phyloP scores from a whole-genome alignment of 805 yeast genomes.

The Saccharomycopsis fermentans region DNA sequence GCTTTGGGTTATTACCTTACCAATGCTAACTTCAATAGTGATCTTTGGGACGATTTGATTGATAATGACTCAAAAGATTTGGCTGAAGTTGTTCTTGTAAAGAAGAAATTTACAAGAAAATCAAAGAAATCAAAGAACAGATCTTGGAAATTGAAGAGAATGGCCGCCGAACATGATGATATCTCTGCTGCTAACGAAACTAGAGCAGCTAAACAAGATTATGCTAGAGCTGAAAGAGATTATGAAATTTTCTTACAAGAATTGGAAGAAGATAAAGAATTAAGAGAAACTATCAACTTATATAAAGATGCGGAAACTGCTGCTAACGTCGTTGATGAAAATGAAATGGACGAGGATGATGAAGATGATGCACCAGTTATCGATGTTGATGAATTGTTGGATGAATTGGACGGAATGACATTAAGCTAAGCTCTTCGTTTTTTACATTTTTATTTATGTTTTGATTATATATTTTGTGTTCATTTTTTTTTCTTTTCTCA shows the following conservation, averaged over 20 bases:
- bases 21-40: slow-evolving; percentile 83
- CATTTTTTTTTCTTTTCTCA: background rate
- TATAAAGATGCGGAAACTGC: slow-evolving; percentile 50
- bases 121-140: slow-evolving; percentile 65
- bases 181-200: slow-evolving; percentile 60
- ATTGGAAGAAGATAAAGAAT: slow-evolving; percentile 91
- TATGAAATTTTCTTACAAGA: slow-evolving; percentile 94
- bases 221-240: slow-evolving; percentile 87
- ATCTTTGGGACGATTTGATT: slow-evolving; percentile 58
- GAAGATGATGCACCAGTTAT: slow-evolving; percentile 84
- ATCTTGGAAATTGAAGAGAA: slow-evolving; percentile 88
- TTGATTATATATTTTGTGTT: background rate
- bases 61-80: slow-evolving; percentile 46
- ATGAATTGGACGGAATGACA: slow-evolving; percentile 90
- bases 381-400: slow-evolving; percentile 84
- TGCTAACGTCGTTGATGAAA: slow-evolving; percentile 23
- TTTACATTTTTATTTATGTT: background rate
- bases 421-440: slow-evolving; percentile 32
- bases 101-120: slow-evolving; percentile 80
- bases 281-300: slow-evolving; percentile 81
- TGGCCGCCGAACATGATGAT: slow-evolving; percentile 93
- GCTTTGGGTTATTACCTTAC: slow-evolving; percentile 83
- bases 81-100: slow-evolving; percentile 81
- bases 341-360: slow-evolving; percentile 41
- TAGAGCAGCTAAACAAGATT: slow-evolving; percentile 77